Evolutionary conservation across 768 basidiomycete genomes (phyloP).

Genomic region (Leucogyrophana mollusca): DNA sequence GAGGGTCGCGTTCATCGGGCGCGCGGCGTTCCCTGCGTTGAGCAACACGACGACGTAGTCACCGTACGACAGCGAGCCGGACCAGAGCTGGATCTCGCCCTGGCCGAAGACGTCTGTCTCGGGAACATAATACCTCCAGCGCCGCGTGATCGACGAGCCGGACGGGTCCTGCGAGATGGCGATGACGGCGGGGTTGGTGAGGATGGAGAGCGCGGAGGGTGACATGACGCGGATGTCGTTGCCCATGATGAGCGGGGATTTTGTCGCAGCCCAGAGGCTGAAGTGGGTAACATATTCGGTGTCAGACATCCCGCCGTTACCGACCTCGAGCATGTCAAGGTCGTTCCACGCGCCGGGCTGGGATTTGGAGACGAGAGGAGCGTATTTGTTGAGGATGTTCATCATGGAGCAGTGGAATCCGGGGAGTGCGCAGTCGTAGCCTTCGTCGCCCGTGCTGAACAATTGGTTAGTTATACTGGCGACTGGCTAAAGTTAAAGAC

Average conservation of each 20-base stretch:
- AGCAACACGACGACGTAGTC: constrained; percentile 1
- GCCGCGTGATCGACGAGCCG: not conserved
- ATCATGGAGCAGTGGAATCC: constrained; percentile 24
- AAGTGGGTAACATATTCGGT: constrained; percentile 56
- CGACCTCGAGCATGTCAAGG: constrained; percentile 60
- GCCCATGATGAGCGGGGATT: constrained; percentile 52
- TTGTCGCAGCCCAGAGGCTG: constrained; percentile 53
- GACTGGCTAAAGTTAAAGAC: too few species aligned
- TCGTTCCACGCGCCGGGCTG: constrained; percentile 54
- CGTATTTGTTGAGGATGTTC: constrained; percentile 37
- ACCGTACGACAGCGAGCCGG: not conserved
- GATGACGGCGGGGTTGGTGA: constrained; percentile 50
- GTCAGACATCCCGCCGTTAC: constrained; percentile 50
- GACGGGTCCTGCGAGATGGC: constrained; percentile 52
- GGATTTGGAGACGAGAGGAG: constrained; percentile 33
- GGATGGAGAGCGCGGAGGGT: constrained; percentile 41
- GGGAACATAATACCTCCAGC: not conserved
- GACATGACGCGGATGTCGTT: constrained; percentile 40
- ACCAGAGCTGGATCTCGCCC: constrained; percentile 5
- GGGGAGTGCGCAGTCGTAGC: not conserved
- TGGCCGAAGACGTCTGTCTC: not conserved
- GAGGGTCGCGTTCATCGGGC: constrained; percentile 4
- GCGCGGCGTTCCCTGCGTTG: constrained; percentile 2
- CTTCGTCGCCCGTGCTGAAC: not conserved
- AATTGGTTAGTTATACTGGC: not conserved